phyloP scores from a whole-genome alignment of 2,329 filamentous ascomycete species.

The Fusarium sp. region DNA sequence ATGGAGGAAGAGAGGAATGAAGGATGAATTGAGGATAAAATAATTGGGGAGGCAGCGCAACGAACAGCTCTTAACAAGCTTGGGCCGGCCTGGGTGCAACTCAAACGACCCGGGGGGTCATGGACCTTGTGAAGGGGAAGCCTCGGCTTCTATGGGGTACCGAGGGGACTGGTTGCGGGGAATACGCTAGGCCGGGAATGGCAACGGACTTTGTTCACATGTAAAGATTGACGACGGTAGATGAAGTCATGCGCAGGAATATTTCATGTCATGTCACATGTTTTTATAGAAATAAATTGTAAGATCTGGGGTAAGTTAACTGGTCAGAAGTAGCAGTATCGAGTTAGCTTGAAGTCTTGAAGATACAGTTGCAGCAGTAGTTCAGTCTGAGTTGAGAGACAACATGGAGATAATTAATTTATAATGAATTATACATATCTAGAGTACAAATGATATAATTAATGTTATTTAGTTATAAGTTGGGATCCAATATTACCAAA shows the following conservation, averaged over 20 bases:
- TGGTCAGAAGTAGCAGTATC: conserved; percentile 4
- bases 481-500: too few relatives aligned
- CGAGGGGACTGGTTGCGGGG: conserved; percentile 45
- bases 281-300: neutral
- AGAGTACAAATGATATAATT: neutral
- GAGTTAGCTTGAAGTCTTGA: neutral
- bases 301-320: conserved; percentile 15
- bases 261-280: conserved; percentile 36
- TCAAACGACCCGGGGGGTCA: conserved; percentile 24
- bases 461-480: too few relatives aligned
- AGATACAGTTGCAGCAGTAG: neutral
- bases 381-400: neutral
- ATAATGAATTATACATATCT: neutral
- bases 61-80: conserved; percentile 45
- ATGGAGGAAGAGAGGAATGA: conserved; percentile 11
- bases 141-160: conserved; percentile 48
- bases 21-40: conserved; percentile 8
- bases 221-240: conserved; percentile 33
- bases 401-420: neutral
- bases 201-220: conserved; percentile 45
- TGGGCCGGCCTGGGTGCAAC: conserved; percentile 37
- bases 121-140: conserved; percentile 43
- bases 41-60: conserved; percentile 28
- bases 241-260: conserved; percentile 46
- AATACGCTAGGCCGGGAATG: conserved; percentile 43